Evolutionary conservation across 75 land plant species (phyloP).

Genomic region (Ceratopteris richardii): DNA sequence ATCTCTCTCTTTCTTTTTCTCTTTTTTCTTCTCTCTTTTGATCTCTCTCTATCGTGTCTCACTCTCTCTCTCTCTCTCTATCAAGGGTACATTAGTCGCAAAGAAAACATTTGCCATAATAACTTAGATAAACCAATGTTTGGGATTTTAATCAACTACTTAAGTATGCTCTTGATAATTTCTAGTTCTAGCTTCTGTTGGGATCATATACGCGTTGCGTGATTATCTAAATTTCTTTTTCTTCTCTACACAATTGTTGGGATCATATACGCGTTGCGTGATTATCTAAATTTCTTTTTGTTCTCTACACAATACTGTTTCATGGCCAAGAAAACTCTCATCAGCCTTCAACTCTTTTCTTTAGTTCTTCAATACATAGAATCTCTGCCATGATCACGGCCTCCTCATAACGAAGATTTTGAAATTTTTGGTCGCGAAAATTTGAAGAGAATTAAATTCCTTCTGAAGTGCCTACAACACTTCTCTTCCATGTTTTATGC

Average conservation of each 20-base stretch:
- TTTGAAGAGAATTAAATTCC: constrained; percentile 49
- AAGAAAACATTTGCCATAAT: constrained; percentile 43
- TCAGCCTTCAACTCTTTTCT: constrained; percentile 32
- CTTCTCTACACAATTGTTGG: constrained; percentile 36
- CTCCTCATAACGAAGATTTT: constrained; percentile 53
- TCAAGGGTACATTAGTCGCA: too few relatives aligned
- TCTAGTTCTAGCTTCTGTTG: constrained; percentile 55
- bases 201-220: constrained; percentile 18
- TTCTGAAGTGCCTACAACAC: constrained; percentile 53
- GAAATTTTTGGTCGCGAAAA: constrained; percentile 54
- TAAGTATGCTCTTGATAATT: constrained; percentile 46
- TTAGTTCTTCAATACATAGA: constrained; percentile 57
- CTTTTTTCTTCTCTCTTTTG: too few relatives aligned
- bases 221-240: constrained; percentile 48
- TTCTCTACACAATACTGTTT: constrained; percentile 41
- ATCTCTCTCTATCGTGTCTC: too few relatives aligned
- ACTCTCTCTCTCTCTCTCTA: too few relatives aligned
- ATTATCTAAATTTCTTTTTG: constrained; percentile 49
- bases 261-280: constrained; percentile 20
- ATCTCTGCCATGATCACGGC: constrained; percentile 50
- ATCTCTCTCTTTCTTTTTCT: too few relatives aligned
- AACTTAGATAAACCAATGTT: constrained; percentile 35
- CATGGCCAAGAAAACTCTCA: constrained; percentile 29
- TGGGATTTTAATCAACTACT: constrained; percentile 66
- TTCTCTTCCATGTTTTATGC: constrained; percentile 38